Evolutionary conservation across 208 protist genomes (phyloP), one percentile per base, ranked within the genome.

Genomic region (Strigomonas culicis): DNA sequence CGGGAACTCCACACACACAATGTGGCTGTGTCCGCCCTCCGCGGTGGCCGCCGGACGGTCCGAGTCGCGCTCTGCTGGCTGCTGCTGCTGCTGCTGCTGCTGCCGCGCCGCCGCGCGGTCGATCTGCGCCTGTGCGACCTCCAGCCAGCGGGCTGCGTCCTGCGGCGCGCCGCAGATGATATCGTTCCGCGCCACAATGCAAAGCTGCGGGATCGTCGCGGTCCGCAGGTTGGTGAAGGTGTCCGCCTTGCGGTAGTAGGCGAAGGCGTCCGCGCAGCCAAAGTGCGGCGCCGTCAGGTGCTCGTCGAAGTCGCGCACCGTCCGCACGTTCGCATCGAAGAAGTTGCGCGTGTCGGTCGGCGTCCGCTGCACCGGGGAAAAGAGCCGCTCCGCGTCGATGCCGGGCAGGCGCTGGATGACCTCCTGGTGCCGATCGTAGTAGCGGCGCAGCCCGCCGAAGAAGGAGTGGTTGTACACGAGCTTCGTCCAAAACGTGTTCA

Each of bases 1-100:
- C 1, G 85, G 85, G 55, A 92, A 59, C 63, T 76, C 65, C 49
- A 86, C 68, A 51, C 74, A 87, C 13, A 81, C 58, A 2, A 87
- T 49, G 31, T 68, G 74, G 1, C 59, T 57, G 58, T 70, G 64
- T 32, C 69, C 60, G 24, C 30, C 51, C 15, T 69, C 77, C 80
- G n/a, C 51, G 59, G 41, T 63, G 44, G 11, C 43, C 59, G 8
- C 56, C 59, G 44, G 59, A 53, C 34, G 72, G 67, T 0, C 59
- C 24, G 6, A 75, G 79, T 24, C 67, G 36, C 36, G 36, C 36
- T n/a, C n/a, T n/a, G n/a, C n/a, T n/a, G n/a, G n/a, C n/a, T n/a
- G n/a, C n/a, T n/a, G n/a, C n/a, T n/a, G n/a, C n/a, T n/a, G n/a
- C n/a, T n/a, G n/a, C n/a, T n/a, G n/a, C n/a, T n/a, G n/a, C n/a